phyloP scores from a whole-genome alignment of 176 grass and related monocot genomes.

The Metroxylon sagu region DNA sequence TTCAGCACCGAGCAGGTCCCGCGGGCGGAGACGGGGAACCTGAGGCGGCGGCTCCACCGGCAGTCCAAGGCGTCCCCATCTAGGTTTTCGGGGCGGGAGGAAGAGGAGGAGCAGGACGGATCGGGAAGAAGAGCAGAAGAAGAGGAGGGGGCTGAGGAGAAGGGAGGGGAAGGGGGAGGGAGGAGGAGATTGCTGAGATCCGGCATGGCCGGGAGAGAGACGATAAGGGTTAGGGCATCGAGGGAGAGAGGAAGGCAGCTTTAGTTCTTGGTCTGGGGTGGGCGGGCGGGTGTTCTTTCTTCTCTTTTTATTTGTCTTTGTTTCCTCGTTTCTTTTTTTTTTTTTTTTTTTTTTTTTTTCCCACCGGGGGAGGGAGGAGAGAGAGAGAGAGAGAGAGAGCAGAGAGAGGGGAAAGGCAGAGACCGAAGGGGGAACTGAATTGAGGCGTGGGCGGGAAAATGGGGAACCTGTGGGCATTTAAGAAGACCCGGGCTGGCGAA shows the following conservation, averaged over 20 bases:
- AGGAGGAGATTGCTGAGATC: constrained; percentile 10
- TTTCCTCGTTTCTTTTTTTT: too few species aligned
- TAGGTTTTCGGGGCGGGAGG: neutral
- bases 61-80: neutral
- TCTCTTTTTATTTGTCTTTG: too few species aligned
- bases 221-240: neutral
- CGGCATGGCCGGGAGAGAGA: neutral
- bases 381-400: too few species aligned
- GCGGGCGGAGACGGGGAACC: neutral
- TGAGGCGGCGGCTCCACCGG: neutral
- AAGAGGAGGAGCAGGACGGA: neutral
- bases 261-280: too few species aligned
- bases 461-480: too few species aligned
- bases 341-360: too few species aligned
- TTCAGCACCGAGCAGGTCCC: constrained; percentile 3
- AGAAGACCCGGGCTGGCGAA: too few species aligned
- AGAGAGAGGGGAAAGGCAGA: too few species aligned
- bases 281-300: too few species aligned
- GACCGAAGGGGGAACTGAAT: too few species aligned
- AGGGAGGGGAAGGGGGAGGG: constrained; percentile 1
- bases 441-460: too few species aligned
- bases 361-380: too few species aligned
- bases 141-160: neutral
- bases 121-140: neutral
- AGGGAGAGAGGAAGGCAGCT: neutral